A percentile compares a stretch with the other conserved stretches of the same genome.
Evolutionary conservation across 2,329 filamentous ascomycete species (phyloP).

Genomic region (Coniella lustricola): DNA sequence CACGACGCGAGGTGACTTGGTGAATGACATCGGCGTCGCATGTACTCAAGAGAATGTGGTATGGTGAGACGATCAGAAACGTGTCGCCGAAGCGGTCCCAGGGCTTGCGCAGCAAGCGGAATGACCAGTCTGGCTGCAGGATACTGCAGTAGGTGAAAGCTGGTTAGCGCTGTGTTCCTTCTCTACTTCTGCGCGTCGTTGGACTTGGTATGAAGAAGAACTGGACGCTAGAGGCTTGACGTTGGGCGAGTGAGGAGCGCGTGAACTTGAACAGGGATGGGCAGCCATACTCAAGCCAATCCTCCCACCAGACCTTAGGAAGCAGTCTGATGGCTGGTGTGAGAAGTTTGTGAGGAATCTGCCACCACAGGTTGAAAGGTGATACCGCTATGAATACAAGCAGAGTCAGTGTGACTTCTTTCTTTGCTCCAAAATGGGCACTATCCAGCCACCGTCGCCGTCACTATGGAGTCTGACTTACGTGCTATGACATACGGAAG

Average conservation of each 20-base stretch:
- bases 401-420: conserved; percentile 11
- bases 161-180: neutral
- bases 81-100: conserved; percentile 56
- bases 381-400: conserved; percentile 32
- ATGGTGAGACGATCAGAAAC: conserved; percentile 58
- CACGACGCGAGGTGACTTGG: conserved; percentile 58
- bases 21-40: conserved; percentile 58
- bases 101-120: conserved; percentile 45
- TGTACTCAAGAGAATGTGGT: conserved; percentile 44
- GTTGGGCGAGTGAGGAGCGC: neutral
- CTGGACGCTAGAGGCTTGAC: too few species aligned
- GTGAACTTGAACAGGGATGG: neutral
- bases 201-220: too few species aligned
- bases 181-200: too few species aligned
- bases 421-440: neutral
- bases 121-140: conserved; percentile 54
- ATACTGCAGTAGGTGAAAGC: conserved; percentile 30
- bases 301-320: conserved; percentile 47
- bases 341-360: conserved; percentile 47
- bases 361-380: conserved; percentile 47
- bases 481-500: conserved; percentile 47
- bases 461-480: conserved; percentile 28
- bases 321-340: conserved; percentile 48
- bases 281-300: conserved; percentile 51
- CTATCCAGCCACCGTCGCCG: too few species aligned